Base-by-base conservation (phyloP, 768 basidiomycete genomes). In the Porpolomopsis calyptriformis region DNA sequence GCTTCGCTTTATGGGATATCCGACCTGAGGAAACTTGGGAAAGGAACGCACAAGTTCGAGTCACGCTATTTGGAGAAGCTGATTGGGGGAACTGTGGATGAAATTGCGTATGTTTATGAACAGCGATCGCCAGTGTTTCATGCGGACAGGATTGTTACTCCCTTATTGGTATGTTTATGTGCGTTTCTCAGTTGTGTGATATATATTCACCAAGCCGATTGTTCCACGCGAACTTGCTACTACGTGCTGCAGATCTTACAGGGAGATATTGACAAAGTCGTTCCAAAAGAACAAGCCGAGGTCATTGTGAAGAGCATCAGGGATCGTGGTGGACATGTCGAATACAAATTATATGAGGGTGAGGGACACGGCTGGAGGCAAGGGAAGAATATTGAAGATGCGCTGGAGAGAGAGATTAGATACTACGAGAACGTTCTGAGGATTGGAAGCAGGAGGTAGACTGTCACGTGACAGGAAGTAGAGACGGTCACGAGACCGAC, bases 31-130 rank as follows among this genome's bases (percentile, higher is more conserved):
- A 66, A 59, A 40, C 67, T 89, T 7, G 72, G 68, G 2, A 65
- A 73, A 35, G 76, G 77, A 48, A 82, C 82, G 4, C 85, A 89
- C 64, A 90, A 84, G 58, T 83, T 82, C 43, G 78, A 82, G 59
- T 70, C 71, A 37, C 62, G 63, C 38, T 82, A 82, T 56, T 57
- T 77, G 53, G 66, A 70, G 47, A 76, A 75, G 55, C 66, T 88
- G 14, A 50, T 86, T n/a, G 84, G 87, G 0, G 70, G 76, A 31
- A 64, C 74, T 2, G 68, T 70, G 0, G 64, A 71, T 18, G 67
- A 78, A 47, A 57, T 77, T n/a, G 77, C 78, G 0, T 66, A 79
- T 23, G 65, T 79, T 19, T 82, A 78, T 55, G 60, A 64, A 16
- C 72, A 72, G 29, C 69, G 83, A 14, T 83, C 81, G 2, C 82